These are phyloP conservation scores for Dimocarpus longan DNA, from an alignment of 345 rosid genomes.

Conservation along the genomic window DNA sequence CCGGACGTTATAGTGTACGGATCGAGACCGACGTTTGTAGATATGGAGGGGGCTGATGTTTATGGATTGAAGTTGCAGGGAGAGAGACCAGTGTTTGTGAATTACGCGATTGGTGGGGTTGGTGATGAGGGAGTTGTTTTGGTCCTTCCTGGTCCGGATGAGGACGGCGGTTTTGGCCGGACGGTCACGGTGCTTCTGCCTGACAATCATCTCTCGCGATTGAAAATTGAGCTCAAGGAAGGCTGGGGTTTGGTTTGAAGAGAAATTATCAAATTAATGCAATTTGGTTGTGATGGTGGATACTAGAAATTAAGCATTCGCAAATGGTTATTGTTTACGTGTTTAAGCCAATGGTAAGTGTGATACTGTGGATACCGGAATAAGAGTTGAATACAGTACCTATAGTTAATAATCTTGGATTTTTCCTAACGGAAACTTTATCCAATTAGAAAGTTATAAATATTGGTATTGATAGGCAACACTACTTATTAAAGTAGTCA, in stretches of 20 bases:
- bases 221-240: conserved; percentile 36
- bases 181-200: conserved; percentile 47
- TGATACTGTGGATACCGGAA: no score
- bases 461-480: no score
- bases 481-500: no score
- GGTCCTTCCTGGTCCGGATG: conserved; percentile 37
- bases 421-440: no score
- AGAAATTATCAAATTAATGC: no score
- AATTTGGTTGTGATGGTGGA: no score
- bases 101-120: conserved; percentile 52
- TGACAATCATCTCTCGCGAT: conserved; percentile 33
- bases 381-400: no score
- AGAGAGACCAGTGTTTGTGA: conserved; percentile 43
- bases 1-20: conserved; percentile 59
- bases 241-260: conserved; percentile 27
- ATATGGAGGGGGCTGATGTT: conserved; percentile 49
- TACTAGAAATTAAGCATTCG: no score
- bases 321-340: no score
- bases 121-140: conserved; percentile 67
- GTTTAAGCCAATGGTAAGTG: no score
- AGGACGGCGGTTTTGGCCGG: conserved; percentile 30
- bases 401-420: no score
- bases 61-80: conserved; percentile 56
- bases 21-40: conserved; percentile 65
- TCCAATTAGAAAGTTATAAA: no score